Base-by-base conservation (phyloP, 495 filamentous ascomycete species). In the Xylaria venustula region DNA sequence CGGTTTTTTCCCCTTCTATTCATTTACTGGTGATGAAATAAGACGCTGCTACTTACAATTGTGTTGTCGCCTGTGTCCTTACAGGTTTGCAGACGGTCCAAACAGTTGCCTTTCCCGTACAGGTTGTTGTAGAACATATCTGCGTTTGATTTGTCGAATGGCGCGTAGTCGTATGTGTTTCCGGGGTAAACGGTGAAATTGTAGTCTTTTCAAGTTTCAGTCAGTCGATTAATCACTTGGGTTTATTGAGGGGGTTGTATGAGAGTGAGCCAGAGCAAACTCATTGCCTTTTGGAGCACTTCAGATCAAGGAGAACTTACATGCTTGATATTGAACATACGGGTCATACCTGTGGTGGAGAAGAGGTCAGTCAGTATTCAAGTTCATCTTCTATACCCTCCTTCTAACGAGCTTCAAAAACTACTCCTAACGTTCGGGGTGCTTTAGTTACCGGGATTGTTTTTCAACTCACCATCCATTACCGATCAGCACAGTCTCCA, bases 31-130 rank as follows among this genome's bases (percentile, higher is more conserved):
- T 0, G 1, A 14, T 15, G 26, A 12, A 5, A 15, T n/a, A 17
- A 8, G 23, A 7, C 11, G 23, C 19, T 12, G 11, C 12, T 15
- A 48, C 58, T 61, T 48, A 61, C 58, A 41, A 69, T 37, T 22
- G 59, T 46, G 45, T 69, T 64, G 20, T 53, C 48, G 3, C 67
- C 72, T 1, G 69, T 70, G 23, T 65, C 56, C 40, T 61, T 64
- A 74, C 85, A 87, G 49, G 82, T 71, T 5, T 74, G 67, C 45
- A 88, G 79, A 56, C 73, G 72, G 54, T 88, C 87, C 25, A 84
- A 72, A 68, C 88, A 90, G 53, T 88, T 88, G 4, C 81, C 85
- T 3, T 71, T 62, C 14, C 85, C 86, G 64, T 86, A 88, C 28
- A 87, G 62, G 49, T 82, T 81, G 69, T 87, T 85, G 69, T 83